phyloP scores from a whole-genome alignment of 805 yeast genomes.

The Wickerhamiella vanderwaltii region DNA sequence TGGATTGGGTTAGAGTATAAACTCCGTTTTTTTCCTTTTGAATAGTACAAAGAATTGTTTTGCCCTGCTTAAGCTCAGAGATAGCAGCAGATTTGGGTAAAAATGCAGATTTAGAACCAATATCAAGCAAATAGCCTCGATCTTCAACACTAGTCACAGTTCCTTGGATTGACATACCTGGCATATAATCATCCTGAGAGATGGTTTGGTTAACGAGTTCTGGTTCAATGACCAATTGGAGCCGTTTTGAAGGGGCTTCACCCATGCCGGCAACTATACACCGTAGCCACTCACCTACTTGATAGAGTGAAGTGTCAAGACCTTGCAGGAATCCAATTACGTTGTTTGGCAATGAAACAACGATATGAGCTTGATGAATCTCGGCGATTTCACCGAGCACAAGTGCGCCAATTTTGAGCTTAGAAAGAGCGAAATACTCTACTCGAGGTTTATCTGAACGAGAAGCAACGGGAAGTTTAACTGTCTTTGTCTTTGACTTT shows the following conservation, averaged over 20 bases:
- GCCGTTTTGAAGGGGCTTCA: slow-evolving; percentile 28
- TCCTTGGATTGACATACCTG: slow-evolving; percentile 61
- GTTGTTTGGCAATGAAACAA: slow-evolving; percentile 67
- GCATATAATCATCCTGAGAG: slow-evolving; percentile 42
- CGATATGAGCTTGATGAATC: slow-evolving; percentile 50
- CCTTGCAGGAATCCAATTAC: slow-evolving; percentile 45
- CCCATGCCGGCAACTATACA: slow-evolving; percentile 56
- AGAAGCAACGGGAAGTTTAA: slow-evolving; percentile 19
- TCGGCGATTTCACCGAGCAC: slow-evolving; percentile 65
- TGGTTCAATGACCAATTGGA: slow-evolving; percentile 51
- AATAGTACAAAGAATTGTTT: slow-evolving; percentile 53
- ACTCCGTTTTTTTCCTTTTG: slow-evolving; percentile 16
- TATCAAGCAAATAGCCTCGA: slow-evolving; percentile 70
- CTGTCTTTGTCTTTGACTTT: slow-evolving; percentile 25
- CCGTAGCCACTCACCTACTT: slow-evolving; percentile 74
- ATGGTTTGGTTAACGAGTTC: slow-evolving; percentile 50
- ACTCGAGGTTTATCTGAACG: slow-evolving; percentile 30
- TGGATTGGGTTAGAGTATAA: slow-evolving; percentile 25
- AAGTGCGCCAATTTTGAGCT: slow-evolving; percentile 54
- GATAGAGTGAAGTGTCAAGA: slow-evolving; percentile 33
- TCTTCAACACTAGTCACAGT: slow-evolving; percentile 75
- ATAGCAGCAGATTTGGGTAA: slow-evolving; percentile 53
- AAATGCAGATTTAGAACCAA: slow-evolving; percentile 49
- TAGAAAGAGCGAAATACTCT: slow-evolving; percentile 51
- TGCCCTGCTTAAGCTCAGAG: slow-evolving; percentile 41